phyloP scores from a whole-genome alignment of 129 eudicot species.

The Gnaphalium uliginosum region DNA sequence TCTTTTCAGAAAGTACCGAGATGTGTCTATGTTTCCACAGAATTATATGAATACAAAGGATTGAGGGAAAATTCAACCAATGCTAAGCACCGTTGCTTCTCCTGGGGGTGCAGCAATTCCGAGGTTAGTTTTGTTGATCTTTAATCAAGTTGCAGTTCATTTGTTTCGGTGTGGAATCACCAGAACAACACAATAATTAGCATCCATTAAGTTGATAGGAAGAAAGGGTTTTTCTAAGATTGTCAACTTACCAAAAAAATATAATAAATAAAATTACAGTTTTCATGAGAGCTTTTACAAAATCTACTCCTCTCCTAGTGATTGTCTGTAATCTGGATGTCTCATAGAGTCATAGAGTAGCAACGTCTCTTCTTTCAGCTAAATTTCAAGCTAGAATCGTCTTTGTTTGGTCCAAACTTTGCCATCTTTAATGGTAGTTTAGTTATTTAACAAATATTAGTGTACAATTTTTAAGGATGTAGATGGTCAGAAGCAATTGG shows the following conservation, averaged over 20 bases:
- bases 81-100: constrained; percentile 66
- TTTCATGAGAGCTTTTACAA: not conserved
- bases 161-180: not conserved
- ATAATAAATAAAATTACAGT: not conserved
- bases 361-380: no score
- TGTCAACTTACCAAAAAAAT: no score
- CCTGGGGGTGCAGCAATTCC: constrained; percentile 80
- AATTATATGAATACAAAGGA: constrained; percentile 74
- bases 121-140: constrained; percentile 53
- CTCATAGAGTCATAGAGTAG: no score
- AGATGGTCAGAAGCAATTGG: not conserved
- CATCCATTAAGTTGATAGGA: no score
- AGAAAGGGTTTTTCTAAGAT: no score
- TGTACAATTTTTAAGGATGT: no score
- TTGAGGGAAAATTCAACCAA: constrained; percentile 62
- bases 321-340: no score
- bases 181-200: no score
- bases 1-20: constrained; percentile 71
- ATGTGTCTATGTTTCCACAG: constrained; percentile 77
- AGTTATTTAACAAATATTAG: not conserved
- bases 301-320: not conserved
- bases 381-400: no score
- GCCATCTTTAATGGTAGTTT: not conserved
- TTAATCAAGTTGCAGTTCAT: not conserved
- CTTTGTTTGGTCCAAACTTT: no score